Conservation (phyloP, 148 eudicot species). For the Drosera capensis region DNA sequence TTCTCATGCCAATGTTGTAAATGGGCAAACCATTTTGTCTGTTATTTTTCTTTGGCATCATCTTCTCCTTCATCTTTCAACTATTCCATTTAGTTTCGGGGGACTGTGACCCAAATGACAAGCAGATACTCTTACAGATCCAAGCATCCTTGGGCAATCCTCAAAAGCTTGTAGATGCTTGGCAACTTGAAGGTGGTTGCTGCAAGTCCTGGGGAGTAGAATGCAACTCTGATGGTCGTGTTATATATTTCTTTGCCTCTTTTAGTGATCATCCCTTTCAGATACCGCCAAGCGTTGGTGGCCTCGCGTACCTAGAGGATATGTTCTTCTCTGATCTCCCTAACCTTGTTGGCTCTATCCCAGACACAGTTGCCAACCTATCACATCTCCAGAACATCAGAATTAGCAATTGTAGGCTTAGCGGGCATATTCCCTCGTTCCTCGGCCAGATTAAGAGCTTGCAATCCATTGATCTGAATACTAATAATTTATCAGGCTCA, state of each 20-base stretch:
- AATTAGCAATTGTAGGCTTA: conserved; percentile 21
- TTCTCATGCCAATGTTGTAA: too few relatives aligned
- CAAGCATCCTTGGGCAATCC: too few relatives aligned
- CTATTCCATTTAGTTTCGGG: too few relatives aligned
- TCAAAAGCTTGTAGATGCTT: neutral
- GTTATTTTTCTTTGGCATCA: too few relatives aligned
- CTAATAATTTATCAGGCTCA: conserved; percentile 21
- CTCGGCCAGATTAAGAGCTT: conserved; percentile 24
- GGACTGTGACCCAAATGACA: too few relatives aligned
- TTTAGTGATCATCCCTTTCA: conserved; percentile 7
- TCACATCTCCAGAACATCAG: conserved; percentile 20
- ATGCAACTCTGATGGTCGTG: neutral
- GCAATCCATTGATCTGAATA: conserved; percentile 25
- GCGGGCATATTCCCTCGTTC: conserved; percentile 27
- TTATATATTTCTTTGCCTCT: neutral
- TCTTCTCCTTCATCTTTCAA: too few relatives aligned
- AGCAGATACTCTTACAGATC: too few relatives aligned
- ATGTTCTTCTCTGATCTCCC: conserved; percentile 28
- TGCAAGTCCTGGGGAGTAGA: neutral
- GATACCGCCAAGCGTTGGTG: conserved; percentile 4
- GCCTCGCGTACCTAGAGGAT: conserved; percentile 25
- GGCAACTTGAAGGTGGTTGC: neutral
- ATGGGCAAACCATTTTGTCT: too few relatives aligned
- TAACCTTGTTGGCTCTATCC: conserved; percentile 34
- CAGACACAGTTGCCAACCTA: conserved; percentile 21